Evolutionary conservation across 176 grass and related monocot genomes (phyloP), one percentile per base, ranked within the genome.

Genomic region (Elymus sibiricus): DNA sequence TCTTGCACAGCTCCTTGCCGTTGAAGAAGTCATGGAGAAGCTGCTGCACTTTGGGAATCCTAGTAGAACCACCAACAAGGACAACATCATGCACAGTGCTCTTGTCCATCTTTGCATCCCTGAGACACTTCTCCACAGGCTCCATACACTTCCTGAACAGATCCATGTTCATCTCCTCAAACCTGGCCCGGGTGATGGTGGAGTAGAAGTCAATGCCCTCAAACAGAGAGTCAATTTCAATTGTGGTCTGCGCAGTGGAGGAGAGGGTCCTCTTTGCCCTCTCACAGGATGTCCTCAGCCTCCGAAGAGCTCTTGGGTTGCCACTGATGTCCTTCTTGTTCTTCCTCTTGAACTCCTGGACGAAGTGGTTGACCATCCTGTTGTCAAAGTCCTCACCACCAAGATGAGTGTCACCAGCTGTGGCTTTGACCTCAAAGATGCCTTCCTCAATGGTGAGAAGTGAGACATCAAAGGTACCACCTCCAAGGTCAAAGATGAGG

Each of bases 301-400:
- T 89, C 24, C 80, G 2, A 0, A 92, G 84, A 86, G 90, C 80
- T 84, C 90, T 87, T 0, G 90, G 84, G 80, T 92, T 92, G 87
- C 87, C 87, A n/a, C 79, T 92, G 69, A 92, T 92, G 32, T 92
- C 87, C 87, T 92, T 89, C 80, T 89, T 92, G 69, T 81, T 89
- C 87, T 92, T 92, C 61, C 90, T 92, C 61, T 87, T 89, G 25
- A 92, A 92, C 90, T 92, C 87, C 83, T 89, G 87, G 31, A 87
- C 90, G 0, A 92, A 92, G 87, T 92, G 90, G 80, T 89, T 92
- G 4, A 89, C 90, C 90, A 92, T 89, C 61, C 90, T 88, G 87
- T 92, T 89, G 60, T 92, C 90, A 5, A 92, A 92, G 76, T 92
- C 91, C 84, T 92, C 91, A 80, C 91, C 91, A 39, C 91, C 91